These are phyloP conservation scores for Dictyostelium brefeldianum DNA, from an alignment of 78 protist genomes.

Conservation along the genomic window DNA sequence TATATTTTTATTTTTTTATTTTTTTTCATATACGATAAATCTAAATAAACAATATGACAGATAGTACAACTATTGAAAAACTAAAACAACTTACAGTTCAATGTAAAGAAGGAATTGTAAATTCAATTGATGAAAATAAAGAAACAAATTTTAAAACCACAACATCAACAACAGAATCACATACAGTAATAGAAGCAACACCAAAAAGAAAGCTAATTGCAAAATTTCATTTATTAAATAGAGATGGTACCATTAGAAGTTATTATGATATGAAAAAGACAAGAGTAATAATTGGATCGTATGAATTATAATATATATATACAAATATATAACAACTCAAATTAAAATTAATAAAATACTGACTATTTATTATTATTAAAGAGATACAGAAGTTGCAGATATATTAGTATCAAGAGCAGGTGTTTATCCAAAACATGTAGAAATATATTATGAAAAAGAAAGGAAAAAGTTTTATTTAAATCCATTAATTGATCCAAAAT, in stretches of 20 bases:
- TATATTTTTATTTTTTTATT: no score
- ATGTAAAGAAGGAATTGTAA: background rate
- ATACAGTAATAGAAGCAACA: background rate
- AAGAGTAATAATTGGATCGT: constrained; percentile 6
- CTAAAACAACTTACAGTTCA: background rate
- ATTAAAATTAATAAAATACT: background rate
- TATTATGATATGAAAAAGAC: background rate
- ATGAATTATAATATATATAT: background rate
- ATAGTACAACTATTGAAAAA: background rate
- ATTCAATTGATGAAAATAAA: no score
- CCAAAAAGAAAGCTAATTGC: background rate
- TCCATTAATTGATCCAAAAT: constrained; percentile 6
- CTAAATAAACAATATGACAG: no score
- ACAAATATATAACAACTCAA: background rate
- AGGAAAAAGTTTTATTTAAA: background rate
- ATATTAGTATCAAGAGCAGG: constrained; percentile 31
- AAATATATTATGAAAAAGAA: constrained; percentile 11
- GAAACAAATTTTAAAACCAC: background rate
- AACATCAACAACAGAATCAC: background rate
- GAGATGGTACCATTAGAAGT: background rate
- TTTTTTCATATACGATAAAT: no score
- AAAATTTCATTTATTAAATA: background rate
- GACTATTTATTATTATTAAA: background rate
- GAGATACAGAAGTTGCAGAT: constrained; percentile 7
- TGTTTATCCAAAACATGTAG: constrained; percentile 1